These are phyloP conservation scores for Jamesozyma jinghongensis DNA, from an alignment of 805 yeast genomes.

Conservation along the genomic window DNA sequence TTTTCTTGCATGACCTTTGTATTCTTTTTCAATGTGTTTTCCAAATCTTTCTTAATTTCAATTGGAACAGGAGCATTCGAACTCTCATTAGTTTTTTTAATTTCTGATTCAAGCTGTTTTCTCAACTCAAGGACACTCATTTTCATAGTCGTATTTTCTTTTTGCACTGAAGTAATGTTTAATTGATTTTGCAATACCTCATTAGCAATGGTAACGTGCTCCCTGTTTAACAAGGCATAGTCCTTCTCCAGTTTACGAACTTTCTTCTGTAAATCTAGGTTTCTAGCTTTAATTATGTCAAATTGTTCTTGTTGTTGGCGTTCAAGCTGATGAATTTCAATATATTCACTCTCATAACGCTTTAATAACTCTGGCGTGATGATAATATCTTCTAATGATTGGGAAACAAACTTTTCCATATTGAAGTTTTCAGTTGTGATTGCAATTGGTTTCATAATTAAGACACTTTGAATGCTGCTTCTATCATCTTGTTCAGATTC, in stretches of 20 bases:
- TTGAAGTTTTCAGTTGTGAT: conserved; percentile 35
- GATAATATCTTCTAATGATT: conserved; percentile 55
- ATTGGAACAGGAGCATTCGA: conserved; percentile 24
- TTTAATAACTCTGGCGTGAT: conserved; percentile 61
- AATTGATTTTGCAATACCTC: conserved; percentile 75
- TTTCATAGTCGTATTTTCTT: conserved; percentile 56
- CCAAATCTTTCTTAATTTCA: conserved; percentile 41
- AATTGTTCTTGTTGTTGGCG: conserved; percentile 51
- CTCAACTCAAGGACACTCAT: conserved; percentile 41
- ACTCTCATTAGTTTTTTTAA: conserved; percentile 27
- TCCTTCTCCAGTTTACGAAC: conserved; percentile 68
- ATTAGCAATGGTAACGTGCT: conserved; percentile 80
- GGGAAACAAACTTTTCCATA: conserved; percentile 62
- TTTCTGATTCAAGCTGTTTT: conserved; percentile 28
- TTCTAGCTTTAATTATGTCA: conserved; percentile 52
- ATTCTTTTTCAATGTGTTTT: conserved; percentile 50
- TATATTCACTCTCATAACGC: conserved; percentile 63
- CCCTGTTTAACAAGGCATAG: conserved; percentile 61
- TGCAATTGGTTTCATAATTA: neutral
- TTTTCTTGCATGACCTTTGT: conserved; percentile 57
- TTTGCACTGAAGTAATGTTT: conserved; percentile 58
- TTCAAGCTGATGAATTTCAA: conserved; percentile 59
- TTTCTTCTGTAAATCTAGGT: conserved; percentile 62
- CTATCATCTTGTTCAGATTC: neutral
- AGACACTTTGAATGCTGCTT: neutral